Evolutionary conservation across 2,329 filamentous ascomycete species (phyloP), one percentile per base, ranked within the genome.

Genomic region (Penicillium nordicum): DNA sequence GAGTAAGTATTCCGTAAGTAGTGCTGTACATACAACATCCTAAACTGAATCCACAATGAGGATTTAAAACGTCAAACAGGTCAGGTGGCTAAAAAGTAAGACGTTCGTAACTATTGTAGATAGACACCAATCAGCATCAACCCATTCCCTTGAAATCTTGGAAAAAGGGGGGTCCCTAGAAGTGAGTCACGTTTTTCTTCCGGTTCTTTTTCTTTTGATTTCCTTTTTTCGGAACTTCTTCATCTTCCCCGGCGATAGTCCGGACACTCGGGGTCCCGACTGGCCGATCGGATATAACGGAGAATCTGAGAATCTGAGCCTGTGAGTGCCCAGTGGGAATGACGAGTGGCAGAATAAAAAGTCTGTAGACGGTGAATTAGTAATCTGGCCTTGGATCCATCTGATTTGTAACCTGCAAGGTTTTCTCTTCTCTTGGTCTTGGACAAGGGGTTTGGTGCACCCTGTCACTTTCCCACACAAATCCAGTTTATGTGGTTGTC

Each of bases 181-280:
- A 32, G 50, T 66, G 64, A 66, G 50, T 66, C 63, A 66, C 50
- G 46, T 18, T 51, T 44, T 57, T 34, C 23, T 37, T 60, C 64
- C 64, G 64, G 56, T 65, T 66, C 64, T 61, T 66, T 66, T 64
- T 66, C 64, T 66, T 62, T 49, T 58, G 2, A 6, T 10, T 63
- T 61, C 55, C 62, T 65, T 61, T 63, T 58, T 57, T 57, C 57
- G 63, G 62, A 63, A 55, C 45, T 40, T 44, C 8, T 5, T 29
- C 25, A 1, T 27, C 25, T 46, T 46, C 43, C 29, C 43, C 32
- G 40, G 40, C 14, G 18, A 51, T 63, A 62, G 53, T 56, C 56
- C 57, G 63, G 58, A 36, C 42, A 42, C 48, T 61, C 58, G 61
- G 53, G 7, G 9, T 30, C 30, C 52, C 45, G 46, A 50, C 38